A percentile compares a stretch with the other conserved stretches of the same genome.
phyloP scores from a whole-genome alignment of 140 eudicot genomes.

The Senecio squalidus region DNA sequence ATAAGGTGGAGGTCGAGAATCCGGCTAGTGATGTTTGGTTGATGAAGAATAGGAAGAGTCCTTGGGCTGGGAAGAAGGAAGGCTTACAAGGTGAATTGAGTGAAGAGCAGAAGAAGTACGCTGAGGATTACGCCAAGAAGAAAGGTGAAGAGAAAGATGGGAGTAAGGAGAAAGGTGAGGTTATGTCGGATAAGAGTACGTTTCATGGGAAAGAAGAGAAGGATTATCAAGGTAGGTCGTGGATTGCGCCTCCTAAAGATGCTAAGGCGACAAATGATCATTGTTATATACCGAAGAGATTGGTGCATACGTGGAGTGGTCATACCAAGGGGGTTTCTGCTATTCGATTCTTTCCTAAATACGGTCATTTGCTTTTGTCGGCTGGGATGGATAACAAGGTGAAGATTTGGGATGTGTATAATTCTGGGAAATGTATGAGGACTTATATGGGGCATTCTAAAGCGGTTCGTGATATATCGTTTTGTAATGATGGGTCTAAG shows the following conservation, averaged over 20 bases:
- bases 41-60: conserved; percentile 72
- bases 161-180: conserved; percentile 56
- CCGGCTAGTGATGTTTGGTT: conserved; percentile 80
- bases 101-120: conserved; percentile 94
- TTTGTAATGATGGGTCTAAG: conserved; percentile 84
- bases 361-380: conserved; percentile 82
- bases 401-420: conserved; percentile 94
- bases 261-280: conserved; percentile 77
- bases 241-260: conserved; percentile 95
- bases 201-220: conserved; percentile 94
- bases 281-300: conserved; percentile 88
- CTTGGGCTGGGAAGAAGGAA: conserved; percentile 94
- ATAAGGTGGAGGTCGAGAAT: conserved; percentile 44
- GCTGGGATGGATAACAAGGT: conserved; percentile 96
- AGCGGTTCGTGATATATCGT: conserved; percentile 90
- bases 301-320: conserved; percentile 99
- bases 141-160: conserved; percentile 72
- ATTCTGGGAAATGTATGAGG: conserved; percentile 96
- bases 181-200: conserved; percentile 63
- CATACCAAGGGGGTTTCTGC: conserved; percentile 95
- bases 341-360: conserved; percentile 83
- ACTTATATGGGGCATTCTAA: conserved; percentile 96
- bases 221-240: conserved; percentile 95
- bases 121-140: conserved; percentile 89
- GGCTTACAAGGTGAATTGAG: conserved; percentile 71